Base-by-base conservation (phyloP, 1,284 basidiomycete species). In the Rhodotorula mucilaginosa region DNA sequence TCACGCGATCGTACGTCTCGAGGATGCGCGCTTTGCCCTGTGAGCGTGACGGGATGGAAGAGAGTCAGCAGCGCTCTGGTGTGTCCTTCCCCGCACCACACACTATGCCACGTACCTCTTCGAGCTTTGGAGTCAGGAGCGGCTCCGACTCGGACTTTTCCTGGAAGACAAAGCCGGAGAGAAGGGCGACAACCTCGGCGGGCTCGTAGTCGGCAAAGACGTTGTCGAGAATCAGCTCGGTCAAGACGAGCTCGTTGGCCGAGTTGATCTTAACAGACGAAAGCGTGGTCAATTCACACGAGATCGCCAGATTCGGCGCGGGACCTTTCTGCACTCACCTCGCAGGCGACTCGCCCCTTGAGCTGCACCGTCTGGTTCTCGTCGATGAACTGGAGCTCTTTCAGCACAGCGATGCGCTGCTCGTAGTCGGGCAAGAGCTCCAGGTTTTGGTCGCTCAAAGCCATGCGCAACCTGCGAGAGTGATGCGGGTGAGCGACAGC, bases 361-460 rank as follows among this genome's bases (percentile, higher is more conserved):
- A 99, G 86, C 34, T 94, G 86, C 1, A 99, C 95, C 0, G 94
- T 98, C 47, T 91, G 90, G 77, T 96, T 92, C 61, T 93, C 90
- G 80, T 97, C 90, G 77, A 97, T 92, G 80, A 97, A 96, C 73
- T 91, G 88, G 34, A 99, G 86, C 65, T 92, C 90, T 79, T 96
- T 90, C 60, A 99, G 85, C 1, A 99, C 96, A 47, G 87, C 88
- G 34, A 99, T 89, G 34, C 96, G 86, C 80, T 95, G 93, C 80
- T 98, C 91, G 81, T 98, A 99, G 81, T 99, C 97, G 1, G 97
- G 97, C 58, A 99, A 87, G 57, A 99, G 86, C 79, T 97, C 97
- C 71, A 99, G 84, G 79, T 99, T 99, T 80, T 99, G 93, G 79
- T 98, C 95, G 19, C 93, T 97, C 44, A 97, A 87, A 2, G 89